Conservation (phyloP, 768 basidiomycete genomes). For the Pulveroboletus sp. region DNA sequence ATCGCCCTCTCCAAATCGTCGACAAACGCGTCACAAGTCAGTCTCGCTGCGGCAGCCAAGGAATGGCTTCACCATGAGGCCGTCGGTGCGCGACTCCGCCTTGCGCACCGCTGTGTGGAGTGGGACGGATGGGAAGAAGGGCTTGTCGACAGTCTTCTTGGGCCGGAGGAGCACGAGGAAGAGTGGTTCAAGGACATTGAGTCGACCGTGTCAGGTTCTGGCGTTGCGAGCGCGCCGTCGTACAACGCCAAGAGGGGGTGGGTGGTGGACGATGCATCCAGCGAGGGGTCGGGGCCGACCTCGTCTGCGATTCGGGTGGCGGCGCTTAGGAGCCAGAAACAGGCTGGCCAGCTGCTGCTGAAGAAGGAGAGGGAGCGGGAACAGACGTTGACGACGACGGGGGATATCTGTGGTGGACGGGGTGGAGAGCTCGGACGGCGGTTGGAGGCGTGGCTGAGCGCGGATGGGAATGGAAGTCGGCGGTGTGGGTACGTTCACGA, state of each 20-base stretch:
- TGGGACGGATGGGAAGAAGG: constrained; percentile 95
- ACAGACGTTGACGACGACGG: constrained; percentile 63
- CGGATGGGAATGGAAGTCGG: constrained; percentile 24
- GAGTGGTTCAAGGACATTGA: constrained; percentile 59
- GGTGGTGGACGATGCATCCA: not conserved
- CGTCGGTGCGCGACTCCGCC: constrained; percentile 58
- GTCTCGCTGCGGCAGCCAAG: constrained; percentile 44
- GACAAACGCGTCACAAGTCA: constrained; percentile 18
- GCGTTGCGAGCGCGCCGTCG: constrained; percentile 12
- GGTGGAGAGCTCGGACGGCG: constrained; percentile 74
- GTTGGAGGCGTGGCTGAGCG: constrained; percentile 69
- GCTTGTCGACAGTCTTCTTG: constrained; percentile 68
- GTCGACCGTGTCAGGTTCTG: constrained; percentile 18
- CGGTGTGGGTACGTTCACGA: constrained; percentile 11
- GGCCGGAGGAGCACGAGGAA: constrained; percentile 63
- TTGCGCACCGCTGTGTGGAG: constrained; percentile 77
- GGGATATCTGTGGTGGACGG: constrained; percentile 74
- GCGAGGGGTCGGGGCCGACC: constrained; percentile 10
- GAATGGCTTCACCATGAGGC: constrained; percentile 77
- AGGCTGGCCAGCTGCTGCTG: constrained; percentile 46
- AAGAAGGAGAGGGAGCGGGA: constrained; percentile 62
- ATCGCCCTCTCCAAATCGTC: constrained; percentile 32
- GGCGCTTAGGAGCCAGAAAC: constrained; percentile 30
- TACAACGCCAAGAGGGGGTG: not conserved
- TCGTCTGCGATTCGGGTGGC: constrained; percentile 22